Evolutionary conservation across 2,329 filamentous ascomycete genomes (phyloP).

Genomic region (Fonsecaea pedrosoi): DNA sequence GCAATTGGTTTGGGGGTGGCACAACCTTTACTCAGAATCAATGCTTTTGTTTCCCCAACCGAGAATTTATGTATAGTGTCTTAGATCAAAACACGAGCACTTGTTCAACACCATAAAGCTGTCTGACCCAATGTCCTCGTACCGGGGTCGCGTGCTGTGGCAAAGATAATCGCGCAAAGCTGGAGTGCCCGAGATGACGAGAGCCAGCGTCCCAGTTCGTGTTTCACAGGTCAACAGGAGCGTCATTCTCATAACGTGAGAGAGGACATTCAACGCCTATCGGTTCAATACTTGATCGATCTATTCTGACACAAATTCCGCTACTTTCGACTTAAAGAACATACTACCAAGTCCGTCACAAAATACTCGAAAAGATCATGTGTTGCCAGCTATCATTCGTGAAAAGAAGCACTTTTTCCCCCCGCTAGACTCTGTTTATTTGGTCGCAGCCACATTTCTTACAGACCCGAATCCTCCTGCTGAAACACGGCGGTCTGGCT

Average conservation of each 20-base stretch:
- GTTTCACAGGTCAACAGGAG: not conserved
- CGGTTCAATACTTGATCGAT: not conserved
- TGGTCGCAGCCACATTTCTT: not conserved
- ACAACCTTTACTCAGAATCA: conserved; percentile 11
- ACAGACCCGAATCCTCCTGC: conserved; percentile 42
- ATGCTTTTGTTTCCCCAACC: conserved; percentile 16
- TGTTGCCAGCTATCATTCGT: conserved; percentile 2
- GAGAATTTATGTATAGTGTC: conserved; percentile 38
- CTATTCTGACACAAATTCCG: conserved; percentile 1
- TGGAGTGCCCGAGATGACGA: not conserved
- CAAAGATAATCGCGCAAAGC: not conserved
- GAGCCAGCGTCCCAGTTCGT: not conserved
- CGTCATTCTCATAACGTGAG: not conserved
- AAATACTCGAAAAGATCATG: not conserved
- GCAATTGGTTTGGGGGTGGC: not conserved
- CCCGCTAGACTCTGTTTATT: not conserved
- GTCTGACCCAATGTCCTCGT: not conserved
- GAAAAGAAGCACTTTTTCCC: not conserved
- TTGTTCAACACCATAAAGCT: conserved; percentile 16
- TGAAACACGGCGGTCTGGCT: conserved; percentile 36
- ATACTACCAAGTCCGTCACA: not conserved
- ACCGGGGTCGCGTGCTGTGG: not conserved
- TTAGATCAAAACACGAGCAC: conserved; percentile 34
- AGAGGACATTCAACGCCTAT: not conserved
- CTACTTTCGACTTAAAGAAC: not conserved